Evolutionary conservation across 208 protist species (phyloP), one percentile per base, ranked within the genome.

Genomic region (Endotrypanum monterogeii): DNA sequence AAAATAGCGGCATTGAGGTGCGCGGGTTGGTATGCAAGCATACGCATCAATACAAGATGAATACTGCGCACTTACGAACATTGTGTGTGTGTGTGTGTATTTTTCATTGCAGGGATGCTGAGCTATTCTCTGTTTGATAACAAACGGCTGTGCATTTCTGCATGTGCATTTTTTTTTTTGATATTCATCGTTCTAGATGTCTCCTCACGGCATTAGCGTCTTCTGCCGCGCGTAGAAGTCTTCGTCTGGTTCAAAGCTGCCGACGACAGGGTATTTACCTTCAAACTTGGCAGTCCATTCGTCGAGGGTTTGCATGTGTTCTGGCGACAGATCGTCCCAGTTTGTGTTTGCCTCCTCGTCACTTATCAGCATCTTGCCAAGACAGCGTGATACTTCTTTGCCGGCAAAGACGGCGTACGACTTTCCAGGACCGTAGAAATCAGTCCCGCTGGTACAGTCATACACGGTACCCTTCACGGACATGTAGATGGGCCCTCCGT

Each of bases 321-420:
- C 84, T 1, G 78, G 79, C 0, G 78, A 57, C 9, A 97, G 81
- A 54, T 94, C 93, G 32, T 78, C 68, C 91, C 93, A 96, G 28
- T 76, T 79, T 0, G 86, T 84, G 67, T 95, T 94, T 7, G 93
- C 88, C 79, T 97, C 93, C 32, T 81, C 80, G 35, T 89, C 89
- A 65, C 76, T 80, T 74, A 97, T 86, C 48, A 89, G 74, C 90
- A 95, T 94, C 82, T 97, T 97, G 35, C 82, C 93, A 2, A 97
- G 80, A 35, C 81, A 89, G 16, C 93, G 90, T n/a, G 86, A 85
- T 0, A 85, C 84, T 8, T 95, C 90, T 61, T 91, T 89, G 18
- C 93, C 93, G 18, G 90, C 89, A 67, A 97, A 97, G 1, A 95
- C 84, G 20, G 71, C 72, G 83, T 97, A 97, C 14, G 85, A 67